phyloP scores from a whole-genome alignment of 2,329 filamentous ascomycete species.

The Pezicula radicicola region DNA sequence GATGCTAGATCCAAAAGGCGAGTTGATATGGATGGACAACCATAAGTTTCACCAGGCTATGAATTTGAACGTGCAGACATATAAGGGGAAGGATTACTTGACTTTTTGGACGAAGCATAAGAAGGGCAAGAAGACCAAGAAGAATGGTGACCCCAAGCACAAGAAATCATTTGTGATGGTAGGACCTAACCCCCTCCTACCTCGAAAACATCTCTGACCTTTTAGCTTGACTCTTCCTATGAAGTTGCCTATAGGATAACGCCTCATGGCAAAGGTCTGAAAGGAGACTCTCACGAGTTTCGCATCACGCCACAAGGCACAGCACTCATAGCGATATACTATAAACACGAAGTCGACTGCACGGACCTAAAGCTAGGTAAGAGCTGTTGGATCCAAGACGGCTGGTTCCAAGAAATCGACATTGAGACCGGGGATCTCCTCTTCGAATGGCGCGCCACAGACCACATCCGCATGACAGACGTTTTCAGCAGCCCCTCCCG shows the following conservation, averaged over 20 bases:
- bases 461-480: conserved; percentile 27
- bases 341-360: conserved; percentile 8
- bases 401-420: conserved; percentile 45
- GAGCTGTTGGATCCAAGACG: conserved; percentile 6
- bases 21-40: conserved; percentile 1
- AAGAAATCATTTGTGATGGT: conserved; percentile 25
- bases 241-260: conserved; percentile 34
- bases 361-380: conserved; percentile 4
- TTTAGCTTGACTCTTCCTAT: conserved; percentile 21
- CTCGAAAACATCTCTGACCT: conserved; percentile 15
- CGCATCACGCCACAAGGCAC: conserved; percentile 37
- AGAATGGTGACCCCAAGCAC: too few species aligned
- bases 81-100: conserved; percentile 2
- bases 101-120: conserved; percentile 3
- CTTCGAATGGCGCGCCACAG: conserved; percentile 47
- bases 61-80: conserved; percentile 1
- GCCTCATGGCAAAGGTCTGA: conserved; percentile 31
- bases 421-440: conserved; percentile 45
- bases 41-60: background rate
- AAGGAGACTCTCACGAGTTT: conserved; percentile 42
- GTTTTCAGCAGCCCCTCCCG: conserved; percentile 8
- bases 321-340: conserved; percentile 38
- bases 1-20: conserved; percentile 1
- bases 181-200: background rate
- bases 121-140: background rate